phyloP scores from a whole-genome alignment of 164 flowering plant genomes.

The Berberis vulgaris region DNA sequence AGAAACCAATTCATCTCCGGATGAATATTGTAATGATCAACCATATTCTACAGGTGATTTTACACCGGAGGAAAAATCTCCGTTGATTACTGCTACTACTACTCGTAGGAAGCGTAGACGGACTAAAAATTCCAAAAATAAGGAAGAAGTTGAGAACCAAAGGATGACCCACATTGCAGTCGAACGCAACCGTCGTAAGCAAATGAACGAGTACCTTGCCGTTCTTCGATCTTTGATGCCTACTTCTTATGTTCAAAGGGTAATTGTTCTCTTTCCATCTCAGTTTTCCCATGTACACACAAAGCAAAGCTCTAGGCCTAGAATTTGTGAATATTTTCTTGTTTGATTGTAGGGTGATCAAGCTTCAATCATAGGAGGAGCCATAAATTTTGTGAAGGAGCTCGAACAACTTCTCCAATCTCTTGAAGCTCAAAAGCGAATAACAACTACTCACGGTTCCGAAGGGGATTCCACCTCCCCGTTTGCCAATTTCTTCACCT shows the following conservation, averaged over 20 bases:
- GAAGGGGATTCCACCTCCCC: not conserved
- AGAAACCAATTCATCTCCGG: too few relatives aligned
- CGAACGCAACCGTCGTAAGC: conserved; percentile 17
- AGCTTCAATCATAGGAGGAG: conserved; percentile 86
- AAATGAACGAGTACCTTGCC: too few relatives aligned
- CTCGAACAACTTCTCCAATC: conserved; percentile 67
- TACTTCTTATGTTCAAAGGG: conserved; percentile 46
- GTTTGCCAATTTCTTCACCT: not conserved
- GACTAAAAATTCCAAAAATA: conserved; percentile 33
- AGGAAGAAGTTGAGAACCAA: conserved; percentile 47
- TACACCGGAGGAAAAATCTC: too few relatives aligned
- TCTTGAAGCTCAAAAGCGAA: conserved; percentile 33
- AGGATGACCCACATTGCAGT: conserved; percentile 56
- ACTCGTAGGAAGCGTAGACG: conserved; percentile 19
- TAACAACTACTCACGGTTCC: not conserved
- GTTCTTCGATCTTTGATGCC: conserved; percentile 47
- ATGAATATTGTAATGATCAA: too few relatives aligned
- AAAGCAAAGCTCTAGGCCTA: not conserved
- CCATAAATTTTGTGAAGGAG: conserved; percentile 82
- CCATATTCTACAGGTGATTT: too few relatives aligned
- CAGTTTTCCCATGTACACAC: not conserved
- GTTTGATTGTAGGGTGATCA: conserved; percentile 55
- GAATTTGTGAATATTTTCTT: not conserved
- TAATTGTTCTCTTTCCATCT: conserved; percentile 1
- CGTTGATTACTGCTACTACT: too few relatives aligned